phyloP scores from a whole-genome alignment of 495 filamentous ascomycete genomes.

The Penicillium daleae region DNA sequence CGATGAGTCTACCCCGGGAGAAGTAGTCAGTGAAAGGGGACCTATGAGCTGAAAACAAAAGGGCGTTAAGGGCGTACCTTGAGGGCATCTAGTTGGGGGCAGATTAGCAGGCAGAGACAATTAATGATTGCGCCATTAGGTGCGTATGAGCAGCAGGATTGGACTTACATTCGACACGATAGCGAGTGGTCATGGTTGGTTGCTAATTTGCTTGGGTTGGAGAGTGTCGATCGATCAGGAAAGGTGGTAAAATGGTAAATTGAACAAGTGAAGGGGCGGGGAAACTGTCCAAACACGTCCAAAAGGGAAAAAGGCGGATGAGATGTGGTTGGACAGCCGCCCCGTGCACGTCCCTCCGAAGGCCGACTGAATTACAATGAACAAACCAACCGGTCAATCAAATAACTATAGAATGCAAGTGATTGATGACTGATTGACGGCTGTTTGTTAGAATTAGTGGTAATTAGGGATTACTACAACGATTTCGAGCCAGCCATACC shows the following conservation, averaged over 20 bases:
- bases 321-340: neutral
- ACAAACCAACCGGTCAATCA: neutral
- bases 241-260: neutral
- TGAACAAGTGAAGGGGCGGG: neutral
- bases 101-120: conserved; percentile 23
- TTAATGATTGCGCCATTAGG: neutral
- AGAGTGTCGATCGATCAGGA: neutral
- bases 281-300: neutral
- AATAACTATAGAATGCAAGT: too few relatives aligned
- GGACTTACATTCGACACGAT: conserved; percentile 82
- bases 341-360: conserved; percentile 7
- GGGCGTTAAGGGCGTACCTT: conserved; percentile 57
- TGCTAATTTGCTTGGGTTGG: neutral
- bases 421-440: too few relatives aligned
- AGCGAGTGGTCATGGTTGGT: conserved; percentile 78
- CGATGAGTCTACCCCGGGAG: conserved; percentile 66
- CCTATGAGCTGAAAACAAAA: neutral
- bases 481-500: neutral
- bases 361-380: neutral
- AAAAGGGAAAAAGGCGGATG: neutral
- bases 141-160: conserved; percentile 1
- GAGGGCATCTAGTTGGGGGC: conserved; percentile 68
- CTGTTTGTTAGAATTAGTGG: too few relatives aligned
- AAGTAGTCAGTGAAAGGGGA: conserved; percentile 27
- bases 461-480: too few relatives aligned